Evolutionary conservation across 2,329 filamentous ascomycete species (phyloP).

Genomic region (Graphilbum fragrans): DNA sequence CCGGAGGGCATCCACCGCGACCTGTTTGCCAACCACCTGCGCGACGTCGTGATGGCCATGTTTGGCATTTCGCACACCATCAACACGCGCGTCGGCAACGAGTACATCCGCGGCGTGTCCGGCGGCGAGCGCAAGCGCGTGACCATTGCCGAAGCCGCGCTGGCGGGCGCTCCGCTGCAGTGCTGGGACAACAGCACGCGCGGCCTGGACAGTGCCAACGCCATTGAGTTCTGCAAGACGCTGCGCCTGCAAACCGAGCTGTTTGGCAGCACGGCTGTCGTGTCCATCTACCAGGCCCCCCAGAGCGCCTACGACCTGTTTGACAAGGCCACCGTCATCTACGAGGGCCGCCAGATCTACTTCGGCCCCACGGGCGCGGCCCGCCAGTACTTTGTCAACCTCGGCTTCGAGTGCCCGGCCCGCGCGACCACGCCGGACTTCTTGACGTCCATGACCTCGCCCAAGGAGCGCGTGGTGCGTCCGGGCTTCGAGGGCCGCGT

Average conservation of each 20-base stretch:
- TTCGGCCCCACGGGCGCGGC: conserved; percentile 49
- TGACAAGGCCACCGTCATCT: conserved; percentile 46
- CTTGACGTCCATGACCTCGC: conserved; percentile 56
- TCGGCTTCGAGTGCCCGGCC: conserved; percentile 55
- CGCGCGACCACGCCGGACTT: conserved; percentile 62
- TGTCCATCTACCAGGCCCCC: conserved; percentile 64
- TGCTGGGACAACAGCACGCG: conserved; percentile 64
- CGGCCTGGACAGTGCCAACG: conserved; percentile 64
- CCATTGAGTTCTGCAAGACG: conserved; percentile 63
- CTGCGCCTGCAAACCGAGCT: conserved; percentile 56
- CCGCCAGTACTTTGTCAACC: conserved; percentile 50
- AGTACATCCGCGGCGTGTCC: conserved; percentile 62
- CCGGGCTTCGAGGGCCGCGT: conserved; percentile 42
- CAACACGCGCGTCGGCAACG: conserved; percentile 63
- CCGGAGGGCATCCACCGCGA: conserved; percentile 43
- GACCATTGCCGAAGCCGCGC: conserved; percentile 47
- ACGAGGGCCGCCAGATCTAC: conserved; percentile 50
- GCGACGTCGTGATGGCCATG: conserved; percentile 64
- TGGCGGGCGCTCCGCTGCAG: conserved; percentile 48
- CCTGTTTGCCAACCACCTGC: conserved; percentile 42
- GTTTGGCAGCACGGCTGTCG: conserved; percentile 51
- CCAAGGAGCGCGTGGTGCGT: conserved; percentile 42
- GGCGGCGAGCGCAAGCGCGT: conserved; percentile 63
- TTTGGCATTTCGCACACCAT: conserved; percentile 63
- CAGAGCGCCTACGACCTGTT: conserved; percentile 53